Conservation (phyloP, 2,329 filamentous ascomycete species). For the Talaromyces amestolkiae region DNA sequence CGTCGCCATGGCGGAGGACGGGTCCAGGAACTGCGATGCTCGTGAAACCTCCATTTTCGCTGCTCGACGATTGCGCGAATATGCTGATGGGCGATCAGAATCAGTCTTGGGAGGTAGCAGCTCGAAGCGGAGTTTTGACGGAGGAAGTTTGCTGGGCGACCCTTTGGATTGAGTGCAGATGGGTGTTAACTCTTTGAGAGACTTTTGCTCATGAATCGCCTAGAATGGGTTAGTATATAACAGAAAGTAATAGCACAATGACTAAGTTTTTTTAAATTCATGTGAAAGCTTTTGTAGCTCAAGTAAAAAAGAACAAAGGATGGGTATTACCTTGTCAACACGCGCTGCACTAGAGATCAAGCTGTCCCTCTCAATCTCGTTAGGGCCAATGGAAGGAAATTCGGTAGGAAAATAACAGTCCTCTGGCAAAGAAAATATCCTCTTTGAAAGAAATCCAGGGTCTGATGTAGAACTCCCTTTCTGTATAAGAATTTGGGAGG, state of each 20-base stretch:
- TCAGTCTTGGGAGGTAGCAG: background rate
- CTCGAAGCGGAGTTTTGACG: slow-evolving; percentile 1
- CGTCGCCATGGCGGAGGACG: slow-evolving; percentile 43
- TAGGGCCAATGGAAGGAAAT: background rate
- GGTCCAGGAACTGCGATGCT: slow-evolving; percentile 38
- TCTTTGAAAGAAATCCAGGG: background rate
- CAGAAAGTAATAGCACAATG: background rate
- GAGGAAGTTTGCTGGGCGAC: background rate
- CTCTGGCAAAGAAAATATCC: background rate
- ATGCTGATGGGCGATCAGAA: background rate
- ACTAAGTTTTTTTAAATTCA: background rate
- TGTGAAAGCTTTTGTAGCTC: background rate
- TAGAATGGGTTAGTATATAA: background rate
- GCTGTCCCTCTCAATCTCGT: background rate
- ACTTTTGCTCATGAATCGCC: background rate
- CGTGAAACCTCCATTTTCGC: slow-evolving; percentile 31
- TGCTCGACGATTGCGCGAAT: background rate
- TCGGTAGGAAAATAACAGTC: background rate
- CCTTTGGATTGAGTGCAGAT: background rate
- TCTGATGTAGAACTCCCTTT: background rate
- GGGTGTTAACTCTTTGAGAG: background rate
- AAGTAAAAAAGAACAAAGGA: background rate
- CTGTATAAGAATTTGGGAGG: background rate
- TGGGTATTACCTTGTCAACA: background rate
- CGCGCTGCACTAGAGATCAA: background rate